These are phyloP conservation scores for Lasiodiplodia citricola DNA, from an alignment of 2,329 filamentous ascomycete genomes.

Conservation along the genomic window DNA sequence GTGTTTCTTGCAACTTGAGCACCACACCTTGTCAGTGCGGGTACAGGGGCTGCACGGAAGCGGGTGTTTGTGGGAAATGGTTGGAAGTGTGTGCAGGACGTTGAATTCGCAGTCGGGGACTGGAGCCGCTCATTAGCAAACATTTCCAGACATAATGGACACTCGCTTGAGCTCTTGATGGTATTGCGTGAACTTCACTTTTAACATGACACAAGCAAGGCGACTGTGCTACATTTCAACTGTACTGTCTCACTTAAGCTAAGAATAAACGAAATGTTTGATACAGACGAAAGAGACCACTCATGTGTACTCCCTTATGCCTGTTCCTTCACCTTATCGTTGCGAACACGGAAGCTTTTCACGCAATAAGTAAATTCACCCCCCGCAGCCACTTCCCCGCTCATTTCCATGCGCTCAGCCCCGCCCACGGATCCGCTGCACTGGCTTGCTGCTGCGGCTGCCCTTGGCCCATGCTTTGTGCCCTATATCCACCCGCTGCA, in stretches of 20 bases:
- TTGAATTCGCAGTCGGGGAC: no score
- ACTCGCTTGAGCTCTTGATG: not conserved
- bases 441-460: conserved; percentile 44
- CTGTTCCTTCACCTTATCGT: not conserved
- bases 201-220: not conserved
- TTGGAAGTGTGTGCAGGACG: no score
- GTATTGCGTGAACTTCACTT: not conserved
- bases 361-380: not conserved
- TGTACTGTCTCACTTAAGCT: not conserved
- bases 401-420: conserved; percentile 69
- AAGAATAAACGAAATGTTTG: not conserved
- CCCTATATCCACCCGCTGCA: conserved; percentile 40
- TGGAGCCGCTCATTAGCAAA: not conserved
- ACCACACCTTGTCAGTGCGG: no score
- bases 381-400: not conserved
- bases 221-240: not conserved
- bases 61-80: no score
- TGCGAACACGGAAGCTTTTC: not conserved
- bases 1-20: no score
- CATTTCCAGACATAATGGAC: not conserved
- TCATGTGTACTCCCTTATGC: not conserved
- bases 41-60: no score
- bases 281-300: not conserved
- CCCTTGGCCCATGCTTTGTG: conserved; percentile 44
- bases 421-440: conserved; percentile 69